Evolutionary conservation across 192 early-diverging fungal species (phyloP), one percentile per base, ranked within the genome.

Genomic region (Podila verticillata): DNA sequence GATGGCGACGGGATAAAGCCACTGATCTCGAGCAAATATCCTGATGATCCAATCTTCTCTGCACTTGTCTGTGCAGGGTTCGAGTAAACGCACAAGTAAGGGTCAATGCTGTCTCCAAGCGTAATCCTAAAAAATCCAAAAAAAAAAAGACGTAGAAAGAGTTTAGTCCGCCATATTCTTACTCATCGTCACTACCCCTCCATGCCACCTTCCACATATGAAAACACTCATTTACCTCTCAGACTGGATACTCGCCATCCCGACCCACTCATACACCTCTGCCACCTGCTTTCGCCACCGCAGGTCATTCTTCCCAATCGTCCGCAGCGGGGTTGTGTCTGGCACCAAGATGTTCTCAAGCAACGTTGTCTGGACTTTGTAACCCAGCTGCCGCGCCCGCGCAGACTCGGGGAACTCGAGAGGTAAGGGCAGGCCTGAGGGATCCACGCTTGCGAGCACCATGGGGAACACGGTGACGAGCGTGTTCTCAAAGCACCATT

Each of bases 401-500:
- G 57, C 57, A 20, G 57, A 30, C 17, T 47, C 57, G 12, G 82
- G 82, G 51, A 86, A 86, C 3, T 75, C 49, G 2, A 86, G 70
- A 36, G 79, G 71, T 13, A 72, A 7, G 26, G 74, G 67, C 31
- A 65, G 47, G 4, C 74, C 71, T 47, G 47, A 12, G 7, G 6
- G 54, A 65, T 84, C 68, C 3, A 81, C 62, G 24, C 59, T 75
- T 2, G 72, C 67, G 12, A 86, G 65, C n/a, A 82, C 44, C 70
- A 86, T 84, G 2, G 75, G 56, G 59, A 84, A 84, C n/a, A 29
- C 54, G 0, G 56, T 39, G 13, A 39, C 31, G 26, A 84, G 57
- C 5, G 82, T 84, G 59, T 86, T 75, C 30, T 86, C 74, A 79
- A 86, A 86, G 63, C 82, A 84, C 84, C 84, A 86, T 66, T 83